Percentiles rank a stretch among this genome's conserved stretches.
phyloP scores from a whole-genome alignment of 2,329 filamentous ascomycete species.

The Cladobotryum mycophilum region DNA sequence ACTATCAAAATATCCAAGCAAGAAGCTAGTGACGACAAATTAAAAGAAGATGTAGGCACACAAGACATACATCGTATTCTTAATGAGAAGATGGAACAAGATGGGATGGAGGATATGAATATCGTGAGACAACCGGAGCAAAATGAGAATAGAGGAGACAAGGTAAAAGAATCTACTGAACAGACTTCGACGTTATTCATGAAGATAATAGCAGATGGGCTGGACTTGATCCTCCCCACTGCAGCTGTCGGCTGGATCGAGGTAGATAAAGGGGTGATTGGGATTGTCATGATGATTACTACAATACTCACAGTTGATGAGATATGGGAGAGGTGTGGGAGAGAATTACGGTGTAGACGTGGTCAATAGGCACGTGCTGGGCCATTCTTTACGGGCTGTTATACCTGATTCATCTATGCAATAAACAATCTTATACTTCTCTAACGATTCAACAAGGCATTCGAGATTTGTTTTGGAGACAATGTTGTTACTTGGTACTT shows the following conservation, averaged over 20 bases:
- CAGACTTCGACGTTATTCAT: conserved; percentile 34
- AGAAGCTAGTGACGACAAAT: conserved; percentile 5
- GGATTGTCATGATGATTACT: conserved; percentile 41
- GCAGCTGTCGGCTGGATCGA: conserved; percentile 54
- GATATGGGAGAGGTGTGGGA: too few relatives aligned
- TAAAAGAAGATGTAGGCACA: conserved; percentile 16
- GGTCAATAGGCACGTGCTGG: too few relatives aligned
- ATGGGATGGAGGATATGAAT: too few relatives aligned
- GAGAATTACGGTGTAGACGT: too few relatives aligned
- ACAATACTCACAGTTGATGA: too few relatives aligned
- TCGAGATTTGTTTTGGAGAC: too few relatives aligned
- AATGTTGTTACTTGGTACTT: too few relatives aligned
- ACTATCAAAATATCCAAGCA: conserved; percentile 11
- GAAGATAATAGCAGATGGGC: conserved; percentile 47
- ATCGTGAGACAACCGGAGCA: conserved; percentile 9
- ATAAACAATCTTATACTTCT: too few relatives aligned
- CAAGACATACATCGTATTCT: conserved; percentile 26
- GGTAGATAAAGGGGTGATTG: conserved; percentile 45
- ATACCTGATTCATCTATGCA: too few relatives aligned
- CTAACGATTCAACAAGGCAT: too few relatives aligned
- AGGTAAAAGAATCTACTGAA: conserved; percentile 23
- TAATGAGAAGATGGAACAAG: conserved; percentile 17
- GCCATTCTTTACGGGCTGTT: too few relatives aligned
- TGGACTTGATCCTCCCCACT: conserved; percentile 59
- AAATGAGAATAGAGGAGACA: conserved; percentile 26